Evolutionary conservation across 768 basidiomycete species (phyloP).

Genomic region (Tylopilus subfusipes): DNA sequence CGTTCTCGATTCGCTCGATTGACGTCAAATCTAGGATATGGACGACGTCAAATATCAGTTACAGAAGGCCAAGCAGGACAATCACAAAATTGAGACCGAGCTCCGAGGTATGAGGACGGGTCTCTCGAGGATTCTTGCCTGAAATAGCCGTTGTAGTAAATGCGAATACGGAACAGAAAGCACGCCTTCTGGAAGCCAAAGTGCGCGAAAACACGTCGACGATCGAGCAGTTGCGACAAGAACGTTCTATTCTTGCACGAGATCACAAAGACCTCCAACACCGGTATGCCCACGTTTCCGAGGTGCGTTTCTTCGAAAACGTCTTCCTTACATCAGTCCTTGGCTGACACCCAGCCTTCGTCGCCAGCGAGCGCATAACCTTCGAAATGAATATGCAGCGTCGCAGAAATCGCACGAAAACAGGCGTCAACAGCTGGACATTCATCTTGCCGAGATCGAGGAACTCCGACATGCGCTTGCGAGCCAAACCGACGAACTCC

Average conservation of each 20-base stretch:
- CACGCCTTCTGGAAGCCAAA: conserved; percentile 61
- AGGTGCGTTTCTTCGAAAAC: conserved; percentile 47
- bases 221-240: conserved; percentile 73
- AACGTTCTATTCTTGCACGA: conserved; percentile 61
- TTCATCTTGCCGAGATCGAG: conserved; percentile 68
- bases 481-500: conserved; percentile 57
- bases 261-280: conserved; percentile 75
- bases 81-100: conserved; percentile 68
- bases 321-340: background rate
- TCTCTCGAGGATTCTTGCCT: background rate
- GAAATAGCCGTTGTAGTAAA: conserved; percentile 43
- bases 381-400: conserved; percentile 57
- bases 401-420: conserved; percentile 68
- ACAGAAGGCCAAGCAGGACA: conserved; percentile 68
- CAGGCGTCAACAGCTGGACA: conserved; percentile 69
- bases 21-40: conserved; percentile 58
- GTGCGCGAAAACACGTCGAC: conserved; percentile 66
- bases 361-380: conserved; percentile 53
- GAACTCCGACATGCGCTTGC: conserved; percentile 68
- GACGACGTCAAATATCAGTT: conserved; percentile 69
- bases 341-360: background rate
- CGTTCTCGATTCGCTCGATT: background rate
- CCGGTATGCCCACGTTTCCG: conserved; percentile 59
- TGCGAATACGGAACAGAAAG: conserved; percentile 67
- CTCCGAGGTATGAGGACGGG: conserved; percentile 53